Percentiles rank a stretch among this genome's conserved stretches.
Conservation (phyloP, 306 rosid genomes). For the Vigna nakashimae region DNA sequence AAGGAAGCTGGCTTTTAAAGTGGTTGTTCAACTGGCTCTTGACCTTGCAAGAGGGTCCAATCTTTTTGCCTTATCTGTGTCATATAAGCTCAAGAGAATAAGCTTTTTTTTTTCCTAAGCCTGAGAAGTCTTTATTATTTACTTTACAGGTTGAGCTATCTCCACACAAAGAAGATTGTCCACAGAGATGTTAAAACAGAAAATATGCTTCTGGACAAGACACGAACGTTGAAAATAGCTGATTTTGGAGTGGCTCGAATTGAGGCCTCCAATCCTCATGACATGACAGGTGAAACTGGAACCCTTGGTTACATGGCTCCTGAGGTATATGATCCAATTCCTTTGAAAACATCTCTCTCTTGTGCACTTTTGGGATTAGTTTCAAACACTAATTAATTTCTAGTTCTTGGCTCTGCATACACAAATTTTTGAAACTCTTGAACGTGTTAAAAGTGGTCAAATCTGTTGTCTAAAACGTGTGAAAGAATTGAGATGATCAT, state of each 20-base stretch:
- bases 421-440: slow-evolving; percentile 21
- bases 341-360: slow-evolving; percentile 2
- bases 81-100: slow-evolving; percentile 23
- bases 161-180: slow-evolving; percentile 86
- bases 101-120: slow-evolving; percentile 41
- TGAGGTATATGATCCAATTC: slow-evolving; percentile 68
- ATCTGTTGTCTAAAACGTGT: slow-evolving; percentile 26
- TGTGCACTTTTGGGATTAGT: slow-evolving; percentile 22
- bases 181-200: slow-evolving; percentile 99
- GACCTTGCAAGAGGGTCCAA: slow-evolving; percentile 98
- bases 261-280: slow-evolving; percentile 98
- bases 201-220: slow-evolving; percentile 98
- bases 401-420: slow-evolving; percentile 14
- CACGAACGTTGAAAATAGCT: slow-evolving; percentile 87
- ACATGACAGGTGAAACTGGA: slow-evolving; percentile 99
- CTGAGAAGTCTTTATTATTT: slow-evolving; percentile 14
- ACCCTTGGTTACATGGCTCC: slow-evolving; percentile 98
- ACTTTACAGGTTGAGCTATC: slow-evolving; percentile 86
- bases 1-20: slow-evolving; percentile 95
- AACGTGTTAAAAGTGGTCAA: slow-evolving; percentile 1
- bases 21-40: slow-evolving; percentile 93
- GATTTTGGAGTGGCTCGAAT: slow-evolving; percentile 99
- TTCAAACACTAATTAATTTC: slow-evolving; percentile 3
- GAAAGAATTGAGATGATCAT: background rate
- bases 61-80: slow-evolving; percentile 54